phyloP scores from a whole-genome alignment of 2,329 filamentous ascomycete species.

The Monosporascus sp. region DNA sequence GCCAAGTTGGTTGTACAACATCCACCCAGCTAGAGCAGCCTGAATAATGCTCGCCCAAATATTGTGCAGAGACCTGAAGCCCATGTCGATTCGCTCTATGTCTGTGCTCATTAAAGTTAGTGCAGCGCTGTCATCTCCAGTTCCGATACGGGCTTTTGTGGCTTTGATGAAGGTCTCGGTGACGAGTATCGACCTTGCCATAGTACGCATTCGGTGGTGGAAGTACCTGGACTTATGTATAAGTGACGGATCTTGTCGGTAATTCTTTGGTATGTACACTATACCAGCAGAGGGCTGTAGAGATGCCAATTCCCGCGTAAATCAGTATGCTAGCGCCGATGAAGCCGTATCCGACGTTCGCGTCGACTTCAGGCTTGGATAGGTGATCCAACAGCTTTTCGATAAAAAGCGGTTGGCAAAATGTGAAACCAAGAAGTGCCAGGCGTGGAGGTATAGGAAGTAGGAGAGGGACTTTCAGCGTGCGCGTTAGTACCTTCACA shows the following conservation, averaged over 20 bases:
- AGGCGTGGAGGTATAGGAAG: constrained; percentile 32
- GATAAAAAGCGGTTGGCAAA: constrained; percentile 40
- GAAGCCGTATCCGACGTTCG: constrained; percentile 7
- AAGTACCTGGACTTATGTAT: constrained; percentile 8
- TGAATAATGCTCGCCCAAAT: constrained; percentile 35
- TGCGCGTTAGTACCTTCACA: constrained; percentile 20
- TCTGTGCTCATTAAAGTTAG: constrained; percentile 43
- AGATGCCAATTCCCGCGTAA: constrained; percentile 30
- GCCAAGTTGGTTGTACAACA: constrained; percentile 41
- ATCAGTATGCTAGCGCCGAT: constrained; percentile 4
- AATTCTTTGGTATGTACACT: background rate
- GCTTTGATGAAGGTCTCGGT: constrained; percentile 1
- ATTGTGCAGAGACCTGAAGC: constrained; percentile 29
- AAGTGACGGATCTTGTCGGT: background rate
- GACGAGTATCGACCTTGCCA: constrained; percentile 10
- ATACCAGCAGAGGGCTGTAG: constrained; percentile 31
- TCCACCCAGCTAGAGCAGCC: constrained; percentile 37
- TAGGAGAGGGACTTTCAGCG: constrained; percentile 28
- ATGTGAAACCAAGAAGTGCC: constrained; percentile 34
- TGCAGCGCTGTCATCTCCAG: constrained; percentile 30
- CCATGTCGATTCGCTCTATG: constrained; percentile 33
- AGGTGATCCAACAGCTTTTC: constrained; percentile 31
- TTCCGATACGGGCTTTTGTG: background rate
- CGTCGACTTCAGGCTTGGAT: constrained; percentile 15
- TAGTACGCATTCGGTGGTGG: constrained; percentile 21